Base-by-base conservation (phyloP, 768 basidiomycete genomes). In the Lactarius hengduanensis region DNA sequence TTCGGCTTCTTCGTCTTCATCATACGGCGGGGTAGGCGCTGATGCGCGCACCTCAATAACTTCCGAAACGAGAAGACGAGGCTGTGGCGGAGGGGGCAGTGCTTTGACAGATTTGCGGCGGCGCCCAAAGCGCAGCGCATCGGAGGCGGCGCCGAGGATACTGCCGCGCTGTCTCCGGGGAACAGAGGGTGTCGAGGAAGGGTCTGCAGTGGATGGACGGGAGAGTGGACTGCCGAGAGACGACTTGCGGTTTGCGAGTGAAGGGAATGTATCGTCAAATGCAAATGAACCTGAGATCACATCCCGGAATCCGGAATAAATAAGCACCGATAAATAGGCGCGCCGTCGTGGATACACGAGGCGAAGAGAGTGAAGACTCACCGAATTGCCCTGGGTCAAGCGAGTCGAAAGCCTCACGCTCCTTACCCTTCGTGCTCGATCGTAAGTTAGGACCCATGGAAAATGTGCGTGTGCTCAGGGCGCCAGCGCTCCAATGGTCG, bases 1-100 rank as follows among this genome's bases (percentile, higher is more conserved):
- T 71, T 92, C 91, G 72, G 88, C 86, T 57, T 83, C 80, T 71
- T 92, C 91, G 55, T 80, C 82, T 69, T 89, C 72, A 26, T 58
- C 66, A n/a, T 64, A 69, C 4, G 66, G 68, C 30, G 71, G 72
- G 43, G 72, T 75, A 32, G 53, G 62, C 4, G 62, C 62, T 2
- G 66, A 63, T 40, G 58, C 66, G 20, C 66, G 66, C 69, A 92
- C 91, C 74, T 92, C 90, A 64, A 92, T 88, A 59, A 92, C 87
- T 45, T 84, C 89, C 20, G 89, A 84, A 59, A 89, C 77, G 50
- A 87, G 74, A 32, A 84, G 74, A 26, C 80, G 79, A 61, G 73
- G 76, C n/a, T 80, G 71, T 41, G 75, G 63, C 18, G 69, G 63
- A 18, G 69, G 62, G 2, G 69, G 70, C 1, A 43, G 64, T 28